Conservation (phyloP, 192 early-diverging fungal species). For the Neocallimastix lanati region DNA sequence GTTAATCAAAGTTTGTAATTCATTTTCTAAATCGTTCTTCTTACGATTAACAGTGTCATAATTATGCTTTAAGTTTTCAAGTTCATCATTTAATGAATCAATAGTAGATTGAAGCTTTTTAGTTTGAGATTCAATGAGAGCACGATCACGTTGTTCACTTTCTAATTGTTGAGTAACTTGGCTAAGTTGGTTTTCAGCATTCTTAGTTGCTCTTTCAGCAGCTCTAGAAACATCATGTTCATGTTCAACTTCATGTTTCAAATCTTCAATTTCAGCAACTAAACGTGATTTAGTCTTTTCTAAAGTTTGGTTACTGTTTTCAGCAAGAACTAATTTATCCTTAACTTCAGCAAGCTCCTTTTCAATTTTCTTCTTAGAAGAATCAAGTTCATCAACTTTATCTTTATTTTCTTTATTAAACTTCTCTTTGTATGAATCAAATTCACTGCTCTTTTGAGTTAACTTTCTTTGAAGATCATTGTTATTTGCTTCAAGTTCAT, state of each 20-base stretch:
- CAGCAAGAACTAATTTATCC: conserved; percentile 38
- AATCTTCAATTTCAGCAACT: conserved; percentile 54
- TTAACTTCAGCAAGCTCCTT: conserved; percentile 50
- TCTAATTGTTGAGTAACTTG: background rate
- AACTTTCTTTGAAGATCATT: conserved; percentile 28
- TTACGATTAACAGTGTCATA: conserved; percentile 7
- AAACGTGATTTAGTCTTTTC: conserved; percentile 55
- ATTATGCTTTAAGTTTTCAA: conserved; percentile 44
- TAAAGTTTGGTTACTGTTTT: conserved; percentile 28
- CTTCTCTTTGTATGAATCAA: conserved; percentile 41
- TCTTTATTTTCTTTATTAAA: conserved; percentile 35
- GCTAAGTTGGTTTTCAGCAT: background rate
- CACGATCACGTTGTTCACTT: conserved; percentile 1
- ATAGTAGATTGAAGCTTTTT: conserved; percentile 17
- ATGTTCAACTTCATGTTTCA: conserved; percentile 51
- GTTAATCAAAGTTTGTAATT: background rate
- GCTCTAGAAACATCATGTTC: conserved; percentile 52
- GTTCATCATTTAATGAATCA: conserved; percentile 27
- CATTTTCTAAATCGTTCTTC: background rate
- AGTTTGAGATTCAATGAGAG: conserved; percentile 31
- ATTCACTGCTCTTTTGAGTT: conserved; percentile 33
- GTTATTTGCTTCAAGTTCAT: conserved; percentile 33
- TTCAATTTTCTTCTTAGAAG: conserved; percentile 26
- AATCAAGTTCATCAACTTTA: conserved; percentile 35
- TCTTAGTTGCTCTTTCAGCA: conserved; percentile 21